Percentiles rank a stretch among this genome's conserved stretches.
Conservation (phyloP, 2,329 filamentous ascomycete species). For the Penicillium frequentans region DNA sequence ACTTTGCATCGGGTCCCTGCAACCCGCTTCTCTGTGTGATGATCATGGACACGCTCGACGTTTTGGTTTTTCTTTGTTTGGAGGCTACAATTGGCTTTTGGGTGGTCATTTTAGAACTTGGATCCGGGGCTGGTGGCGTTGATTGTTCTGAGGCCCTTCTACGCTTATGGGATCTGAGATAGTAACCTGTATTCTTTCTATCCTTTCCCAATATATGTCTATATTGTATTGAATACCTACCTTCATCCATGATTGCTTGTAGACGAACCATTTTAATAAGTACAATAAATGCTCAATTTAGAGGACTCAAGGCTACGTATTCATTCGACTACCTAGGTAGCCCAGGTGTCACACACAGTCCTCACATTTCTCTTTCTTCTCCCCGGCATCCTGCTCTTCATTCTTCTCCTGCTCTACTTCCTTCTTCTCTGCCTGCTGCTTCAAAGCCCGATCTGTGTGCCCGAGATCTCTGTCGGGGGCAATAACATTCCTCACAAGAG, state of each 20-base stretch:
- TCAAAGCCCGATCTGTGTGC: slow-evolving; percentile 67
- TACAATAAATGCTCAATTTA: neutral
- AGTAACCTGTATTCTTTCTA: neutral
- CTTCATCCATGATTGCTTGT: neutral
- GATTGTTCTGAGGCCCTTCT: slow-evolving; percentile 2
- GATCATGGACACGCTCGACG: slow-evolving; percentile 17
- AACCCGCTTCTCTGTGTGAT: slow-evolving; percentile 10
- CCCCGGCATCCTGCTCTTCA: neutral
- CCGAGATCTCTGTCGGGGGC: slow-evolving; percentile 76
- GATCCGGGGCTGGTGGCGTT: slow-evolving; percentile 19
- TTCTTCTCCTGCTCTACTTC: slow-evolving; percentile 7
- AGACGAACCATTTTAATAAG: neutral
- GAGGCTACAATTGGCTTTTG: slow-evolving; percentile 12
- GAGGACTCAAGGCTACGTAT: neutral
- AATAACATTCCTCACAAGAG: slow-evolving; percentile 76
- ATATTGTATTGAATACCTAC: neutral
- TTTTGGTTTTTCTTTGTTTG: slow-evolving; percentile 4
- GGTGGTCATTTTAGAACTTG: slow-evolving; percentile 19
- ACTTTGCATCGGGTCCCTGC: slow-evolving; percentile 11
- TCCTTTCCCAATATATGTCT: slow-evolving; percentile 5
- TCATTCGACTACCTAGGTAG: too few relatives aligned
- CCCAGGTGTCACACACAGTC: slow-evolving; percentile 14
- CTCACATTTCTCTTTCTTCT: slow-evolving; percentile 17
- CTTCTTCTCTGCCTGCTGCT: slow-evolving; percentile 41
- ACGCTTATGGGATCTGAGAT: neutral